Base-by-base conservation (phyloP, 2,329 filamentous ascomycete species). In the Cercospora citrullina region DNA sequence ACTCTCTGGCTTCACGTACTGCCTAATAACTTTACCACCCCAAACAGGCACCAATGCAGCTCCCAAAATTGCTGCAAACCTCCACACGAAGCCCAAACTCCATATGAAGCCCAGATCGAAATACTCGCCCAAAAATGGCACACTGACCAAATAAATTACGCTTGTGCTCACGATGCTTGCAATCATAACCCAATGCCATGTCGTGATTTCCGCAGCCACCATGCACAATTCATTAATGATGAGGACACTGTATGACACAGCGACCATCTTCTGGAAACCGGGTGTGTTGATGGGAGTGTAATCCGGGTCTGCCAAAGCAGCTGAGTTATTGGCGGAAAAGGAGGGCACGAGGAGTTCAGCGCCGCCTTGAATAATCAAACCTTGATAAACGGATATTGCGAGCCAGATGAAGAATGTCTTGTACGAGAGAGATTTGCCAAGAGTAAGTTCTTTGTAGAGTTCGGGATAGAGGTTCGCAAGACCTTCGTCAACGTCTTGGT, bases 321-420 rank as follows among this genome's bases (percentile, higher is more conserved):
- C 69, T 1, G 68, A 64, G 26, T 64, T 65, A 33, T 67, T 64
- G 51, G 63, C 53, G 9, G 66, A 66, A 72, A 92, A 89, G 2
- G 92, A 89, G 69, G 92, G 90, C 3, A 95, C 91, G 23, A 99
- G 86, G 16, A 99, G 84, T 79, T 99, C 94, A 0, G 91, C 90
- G 12, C 97, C 86, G n/a, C 94, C 94, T 81, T 99, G 94, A 75
- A 99, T 98, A 77, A 98, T 90, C 71, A 91, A 87, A 61, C 95
- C 95, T 79, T 99, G 95, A 80, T 99, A 99, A 72, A 99, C 88
- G 42, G 92, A 96, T 10, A 99, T 93, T 16, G 93, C 85, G 5
- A 98, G 93, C 96, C 96, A 99, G 70, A 94, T 89, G 82, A 97
- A 97, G 82, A 99, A 99, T 10, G 93, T 97, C 64, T 91, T 89